phyloP scores from a whole-genome alignment of 176 grass and related monocot species.

The Saccharum spontaneum region DNA sequence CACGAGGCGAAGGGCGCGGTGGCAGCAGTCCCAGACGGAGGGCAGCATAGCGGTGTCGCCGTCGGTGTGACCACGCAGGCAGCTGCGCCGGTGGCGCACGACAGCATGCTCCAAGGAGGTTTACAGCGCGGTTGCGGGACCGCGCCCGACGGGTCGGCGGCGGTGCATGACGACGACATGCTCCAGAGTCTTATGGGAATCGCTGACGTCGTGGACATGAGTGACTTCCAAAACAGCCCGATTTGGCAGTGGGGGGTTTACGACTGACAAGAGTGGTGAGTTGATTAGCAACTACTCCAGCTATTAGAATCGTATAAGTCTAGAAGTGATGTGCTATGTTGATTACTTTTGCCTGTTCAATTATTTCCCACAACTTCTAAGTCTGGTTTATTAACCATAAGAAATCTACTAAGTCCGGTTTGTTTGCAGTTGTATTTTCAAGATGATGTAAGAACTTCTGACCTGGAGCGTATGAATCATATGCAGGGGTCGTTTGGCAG shows the following conservation, averaged over 20 bases:
- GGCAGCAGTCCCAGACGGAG: neutral
- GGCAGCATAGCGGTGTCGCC: neutral
- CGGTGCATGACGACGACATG: slow-evolving; percentile 7
- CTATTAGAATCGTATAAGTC: neutral
- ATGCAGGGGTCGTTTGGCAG: neutral
- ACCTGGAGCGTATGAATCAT: neutral
- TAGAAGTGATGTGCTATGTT: neutral
- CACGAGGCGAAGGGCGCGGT: neutral
- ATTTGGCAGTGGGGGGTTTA: slow-evolving; percentile 25
- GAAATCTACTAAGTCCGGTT: neutral
- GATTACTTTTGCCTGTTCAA: slow-evolving; percentile 24
- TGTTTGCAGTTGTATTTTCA: no score
- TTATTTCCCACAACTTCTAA: neutral
- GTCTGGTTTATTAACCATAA: neutral
- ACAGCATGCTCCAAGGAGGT: neutral
- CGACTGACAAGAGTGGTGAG: neutral
- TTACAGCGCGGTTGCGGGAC: neutral
- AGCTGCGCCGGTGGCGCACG: neutral
- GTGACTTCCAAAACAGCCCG: slow-evolving; percentile 33
- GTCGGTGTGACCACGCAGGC: neutral
- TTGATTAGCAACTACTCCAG: neutral
- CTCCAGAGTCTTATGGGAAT: neutral
- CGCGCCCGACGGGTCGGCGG: neutral
- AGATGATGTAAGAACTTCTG: neutral
- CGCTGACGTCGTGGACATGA: slow-evolving; percentile 29